Base-by-base conservation (phyloP, 768 basidiomycete species). In the Leccinum subtestaceum region DNA sequence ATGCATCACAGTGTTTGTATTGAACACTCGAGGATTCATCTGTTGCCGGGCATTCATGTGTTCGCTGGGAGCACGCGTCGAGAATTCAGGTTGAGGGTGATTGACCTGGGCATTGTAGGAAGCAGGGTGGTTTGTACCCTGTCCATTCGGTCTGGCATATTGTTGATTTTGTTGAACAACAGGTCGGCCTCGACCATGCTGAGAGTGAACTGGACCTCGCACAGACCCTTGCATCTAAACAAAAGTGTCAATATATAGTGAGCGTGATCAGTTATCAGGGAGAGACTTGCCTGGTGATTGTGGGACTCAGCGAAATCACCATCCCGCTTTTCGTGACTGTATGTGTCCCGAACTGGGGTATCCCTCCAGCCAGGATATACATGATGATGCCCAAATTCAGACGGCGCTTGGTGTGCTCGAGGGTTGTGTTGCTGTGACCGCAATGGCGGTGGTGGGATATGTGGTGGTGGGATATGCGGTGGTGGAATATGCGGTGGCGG, bases 311-410 rank as follows among this genome's bases (percentile, higher is more conserved):
- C 56, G 40, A 71, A 67, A 60, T 80, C 71, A 65, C 79, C 80
- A 46, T 72, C 71, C 40, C 75, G 67, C 62, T 72, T 76, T 55
- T 76, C 77, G 8, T 71, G 69, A 36, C 80, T 76, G 62, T 79
- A 79, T 61, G 76, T 75, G 46, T 72, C 72, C 62, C 77, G 77
- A 13, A 13, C 4, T 25, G 23, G 21, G 23, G 25, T 23, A 15
- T 25, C 47, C 23, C 25, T 15, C 23, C 5, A 15, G 13, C 23
- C 23, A 17, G 47, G 6, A 48, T 8, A 15, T 11, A 15, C 13
- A 11, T 10, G 81, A 60, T 63, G 63, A 29, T 81, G 79, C 69
- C 86, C 84, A 68, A 78, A 60, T 70, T 80, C 80, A 63, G 72
- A 72, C 65, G 78, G 70, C 65, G 76, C 75, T 40, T 73, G 67